Percentiles rank a stretch among this genome's conserved stretches.
These are phyloP conservation scores for Penicillium sp. DNA, from an alignment of 2,329 filamentous ascomycete species.

Conservation along the genomic window DNA sequence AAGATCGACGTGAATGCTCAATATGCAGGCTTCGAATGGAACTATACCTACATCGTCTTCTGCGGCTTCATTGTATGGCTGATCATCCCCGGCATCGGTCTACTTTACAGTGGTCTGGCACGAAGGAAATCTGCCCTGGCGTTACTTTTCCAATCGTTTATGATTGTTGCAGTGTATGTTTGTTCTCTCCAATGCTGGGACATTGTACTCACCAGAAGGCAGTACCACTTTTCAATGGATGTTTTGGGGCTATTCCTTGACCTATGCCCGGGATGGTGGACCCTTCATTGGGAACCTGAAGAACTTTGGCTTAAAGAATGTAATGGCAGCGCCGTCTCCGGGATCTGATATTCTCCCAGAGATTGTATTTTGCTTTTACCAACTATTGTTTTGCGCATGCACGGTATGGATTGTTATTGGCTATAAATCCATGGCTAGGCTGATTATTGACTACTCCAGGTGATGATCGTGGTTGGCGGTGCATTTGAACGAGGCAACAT, in stretches of 20 bases:
- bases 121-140: constrained; percentile 66
- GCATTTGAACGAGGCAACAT: constrained; percentile 68
- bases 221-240: constrained; percentile 59
- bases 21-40: constrained; percentile 63
- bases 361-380: constrained; percentile 69
- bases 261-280: constrained; percentile 63
- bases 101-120: constrained; percentile 67
- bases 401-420: constrained; percentile 28
- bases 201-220: not conserved
- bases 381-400: constrained; percentile 63
- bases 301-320: constrained; percentile 66
- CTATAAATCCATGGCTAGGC: not conserved
- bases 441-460: constrained; percentile 27
- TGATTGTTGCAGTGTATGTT: constrained; percentile 58
- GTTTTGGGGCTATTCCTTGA: constrained; percentile 67
- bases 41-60: constrained; percentile 63
- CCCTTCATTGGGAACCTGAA: constrained; percentile 66
- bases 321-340: constrained; percentile 63
- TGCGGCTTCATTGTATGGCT: constrained; percentile 67
- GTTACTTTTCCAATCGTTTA: constrained; percentile 65
- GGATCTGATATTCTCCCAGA: constrained; percentile 63
- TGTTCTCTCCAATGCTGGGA: not conserved
- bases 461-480: constrained; percentile 68
- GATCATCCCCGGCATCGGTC: constrained; percentile 69
- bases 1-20: constrained; percentile 61